Evolutionary conservation across 495 filamentous ascomycete genomes (phyloP).

Genomic region (Darksidea phi): DNA sequence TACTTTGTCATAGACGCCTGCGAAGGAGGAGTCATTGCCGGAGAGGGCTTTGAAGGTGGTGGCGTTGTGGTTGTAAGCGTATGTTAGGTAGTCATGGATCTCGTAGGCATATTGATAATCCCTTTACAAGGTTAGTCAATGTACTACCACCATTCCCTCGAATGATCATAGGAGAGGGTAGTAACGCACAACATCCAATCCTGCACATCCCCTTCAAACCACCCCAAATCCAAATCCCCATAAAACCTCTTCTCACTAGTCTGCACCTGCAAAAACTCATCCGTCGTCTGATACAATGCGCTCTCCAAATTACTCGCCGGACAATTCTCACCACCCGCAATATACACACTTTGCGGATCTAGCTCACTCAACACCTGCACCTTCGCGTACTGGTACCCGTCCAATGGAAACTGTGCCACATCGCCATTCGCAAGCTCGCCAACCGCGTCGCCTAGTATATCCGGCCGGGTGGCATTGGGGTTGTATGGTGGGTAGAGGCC

Average conservation of each 20-base stretch:
- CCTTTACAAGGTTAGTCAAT: conserved; percentile 3
- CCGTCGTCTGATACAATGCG: conserved; percentile 39
- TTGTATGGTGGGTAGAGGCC: conserved; percentile 72
- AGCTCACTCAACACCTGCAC: conserved; percentile 53
- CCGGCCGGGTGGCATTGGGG: conserved; percentile 40
- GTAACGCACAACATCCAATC: conserved; percentile 25
- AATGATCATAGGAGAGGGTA: no score
- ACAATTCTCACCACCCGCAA: conserved; percentile 62
- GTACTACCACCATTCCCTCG: background rate
- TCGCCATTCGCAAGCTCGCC: conserved; percentile 60
- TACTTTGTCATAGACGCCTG: conserved; percentile 54
- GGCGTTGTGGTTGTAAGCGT: conserved; percentile 65
- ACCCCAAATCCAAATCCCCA: background rate
- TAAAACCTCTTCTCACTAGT: conserved; percentile 6
- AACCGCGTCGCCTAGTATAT: conserved; percentile 42
- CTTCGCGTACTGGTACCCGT: conserved; percentile 71
- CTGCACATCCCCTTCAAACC: conserved; percentile 11
- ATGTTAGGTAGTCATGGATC: conserved; percentile 74
- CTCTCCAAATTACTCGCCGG: conserved; percentile 34
- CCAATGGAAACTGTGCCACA: conserved; percentile 56
- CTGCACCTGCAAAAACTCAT: conserved; percentile 37
- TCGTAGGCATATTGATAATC: conserved; percentile 57
- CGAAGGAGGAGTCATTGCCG: conserved; percentile 19
- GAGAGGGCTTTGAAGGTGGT: conserved; percentile 54
- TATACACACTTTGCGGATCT: conserved; percentile 56